A percentile compares a stretch with the other conserved stretches of the same genome.
phyloP scores from a whole-genome alignment of 345 rosid species.

The Heritiera littoralis region DNA sequence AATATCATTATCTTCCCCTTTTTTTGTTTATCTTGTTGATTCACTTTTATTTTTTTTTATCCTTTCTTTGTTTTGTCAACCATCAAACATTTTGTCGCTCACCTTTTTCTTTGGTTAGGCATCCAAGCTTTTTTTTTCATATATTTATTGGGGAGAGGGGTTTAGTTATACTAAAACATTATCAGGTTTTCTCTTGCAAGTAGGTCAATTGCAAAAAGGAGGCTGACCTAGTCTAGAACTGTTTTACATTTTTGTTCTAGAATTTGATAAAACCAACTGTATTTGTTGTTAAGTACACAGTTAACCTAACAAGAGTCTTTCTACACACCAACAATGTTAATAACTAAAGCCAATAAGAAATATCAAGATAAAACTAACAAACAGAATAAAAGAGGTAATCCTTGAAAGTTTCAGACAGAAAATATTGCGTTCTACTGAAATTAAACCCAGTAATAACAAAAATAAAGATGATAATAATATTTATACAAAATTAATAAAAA shows the following conservation, averaged over 20 bases:
- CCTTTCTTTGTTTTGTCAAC: neutral
- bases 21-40: too few relatives aligned
- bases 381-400: neutral
- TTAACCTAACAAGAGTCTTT: conserved; percentile 43
- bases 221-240: neutral
- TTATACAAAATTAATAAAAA: conserved; percentile 4
- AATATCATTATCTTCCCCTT: too few relatives aligned
- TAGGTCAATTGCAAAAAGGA: neutral
- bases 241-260: conserved; percentile 1
- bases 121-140: neutral
- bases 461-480: neutral
- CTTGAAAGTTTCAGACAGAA: neutral
- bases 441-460: too few relatives aligned
- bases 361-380: neutral
- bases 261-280: conserved; percentile 19
- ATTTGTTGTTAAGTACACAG: conserved; percentile 34
- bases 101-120: neutral
- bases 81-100: neutral
- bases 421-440: too few relatives aligned
- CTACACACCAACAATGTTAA: conserved; percentile 12
- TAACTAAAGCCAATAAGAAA: conserved; percentile 6
- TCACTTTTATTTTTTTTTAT: too few relatives aligned
- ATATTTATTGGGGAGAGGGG: too few relatives aligned
- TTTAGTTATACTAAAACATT: neutral
- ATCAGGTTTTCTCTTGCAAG: neutral